Evolutionary conservation across 495 filamentous ascomycete genomes (phyloP).

Genomic region (Podospora pseudocomata): DNA sequence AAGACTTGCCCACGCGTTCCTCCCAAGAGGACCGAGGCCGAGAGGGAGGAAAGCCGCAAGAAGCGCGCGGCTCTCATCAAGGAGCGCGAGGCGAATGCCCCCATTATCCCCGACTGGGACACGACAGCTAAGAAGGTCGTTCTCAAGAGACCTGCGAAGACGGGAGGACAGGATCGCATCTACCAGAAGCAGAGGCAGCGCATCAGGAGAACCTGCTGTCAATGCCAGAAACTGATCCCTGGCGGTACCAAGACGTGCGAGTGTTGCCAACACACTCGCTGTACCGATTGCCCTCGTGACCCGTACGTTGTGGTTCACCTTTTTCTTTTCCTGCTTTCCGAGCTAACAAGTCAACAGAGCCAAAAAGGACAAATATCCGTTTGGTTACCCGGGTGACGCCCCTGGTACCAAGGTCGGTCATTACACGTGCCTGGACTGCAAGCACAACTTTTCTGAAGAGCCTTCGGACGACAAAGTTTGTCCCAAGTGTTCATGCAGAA

Average conservation of each 20-base stretch:
- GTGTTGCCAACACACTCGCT: conserved; percentile 70
- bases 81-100: conserved; percentile 46
- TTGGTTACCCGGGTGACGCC: conserved; percentile 72
- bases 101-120: conserved; percentile 48
- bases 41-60: conserved; percentile 47
- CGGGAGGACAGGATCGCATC: conserved; percentile 65
- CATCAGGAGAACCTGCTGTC: conserved; percentile 71
- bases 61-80: conserved; percentile 44
- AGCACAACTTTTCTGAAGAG: conserved; percentile 48
- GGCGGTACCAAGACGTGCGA: conserved; percentile 51
- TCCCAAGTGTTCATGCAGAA: conserved; percentile 58
- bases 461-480: conserved; percentile 48
- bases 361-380: conserved; percentile 68
- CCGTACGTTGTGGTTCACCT: conserved; percentile 56
- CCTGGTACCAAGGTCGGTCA: conserved; percentile 45
- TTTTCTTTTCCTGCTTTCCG: conserved; percentile 6
- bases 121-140: conserved; percentile 39
- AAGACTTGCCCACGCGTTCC: conserved; percentile 75
- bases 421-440: conserved; percentile 65
- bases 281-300: conserved; percentile 75
- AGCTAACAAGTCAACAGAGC: conserved; percentile 46
- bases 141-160: conserved; percentile 60
- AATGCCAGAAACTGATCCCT: conserved; percentile 63
- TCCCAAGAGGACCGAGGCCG: conserved; percentile 47
- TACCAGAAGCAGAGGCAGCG: conserved; percentile 64